Evolutionary conservation across 2,329 filamentous ascomycete genomes (phyloP).

Genomic region (Tolypocladium ovalisporum): DNA sequence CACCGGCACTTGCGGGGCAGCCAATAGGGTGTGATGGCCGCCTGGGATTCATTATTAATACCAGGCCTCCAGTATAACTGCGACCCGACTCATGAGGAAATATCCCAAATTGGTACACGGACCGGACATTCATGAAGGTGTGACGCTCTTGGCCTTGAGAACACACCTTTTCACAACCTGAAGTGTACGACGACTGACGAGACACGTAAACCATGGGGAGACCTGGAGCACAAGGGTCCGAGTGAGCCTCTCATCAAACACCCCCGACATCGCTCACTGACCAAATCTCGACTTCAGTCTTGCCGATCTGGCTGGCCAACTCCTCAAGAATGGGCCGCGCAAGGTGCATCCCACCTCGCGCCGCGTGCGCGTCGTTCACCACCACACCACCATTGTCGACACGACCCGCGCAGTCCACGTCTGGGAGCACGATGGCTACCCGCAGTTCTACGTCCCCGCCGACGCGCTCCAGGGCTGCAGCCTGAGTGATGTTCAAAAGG

Average conservation of each 20-base stretch:
- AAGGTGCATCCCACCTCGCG: conserved; percentile 14
- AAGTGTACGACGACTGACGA: not conserved
- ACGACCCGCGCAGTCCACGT: conserved; percentile 24
- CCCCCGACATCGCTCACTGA: not conserved
- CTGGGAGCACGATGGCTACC: conserved; percentile 38
- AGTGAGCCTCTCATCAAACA: conserved; percentile 3
- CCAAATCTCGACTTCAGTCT: conserved; percentile 7
- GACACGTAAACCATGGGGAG: conserved; percentile 1
- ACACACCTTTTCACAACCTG: not conserved
- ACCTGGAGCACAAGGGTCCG: conserved; percentile 5
- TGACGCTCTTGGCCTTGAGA: not conserved
- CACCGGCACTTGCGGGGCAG: not conserved
- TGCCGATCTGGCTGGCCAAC: conserved; percentile 13
- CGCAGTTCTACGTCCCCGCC: conserved; percentile 30
- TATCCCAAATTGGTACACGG: not conserved
- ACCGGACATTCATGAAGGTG: not conserved
- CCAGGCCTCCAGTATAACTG: too few relatives aligned
- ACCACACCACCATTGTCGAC: conserved; percentile 22
- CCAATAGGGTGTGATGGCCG: not conserved
- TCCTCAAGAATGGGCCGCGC: conserved; percentile 15
- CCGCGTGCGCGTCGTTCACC: conserved; percentile 21
- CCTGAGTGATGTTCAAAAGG: conserved; percentile 13
- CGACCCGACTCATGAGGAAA: too few relatives aligned
- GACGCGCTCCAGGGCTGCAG: conserved; percentile 17
- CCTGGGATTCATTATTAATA: not conserved